Evolutionary conservation across 805 yeast genomes (phyloP), one percentile per base, ranked within the genome.

Genomic region (Saccharomycopsis babjevae): DNA sequence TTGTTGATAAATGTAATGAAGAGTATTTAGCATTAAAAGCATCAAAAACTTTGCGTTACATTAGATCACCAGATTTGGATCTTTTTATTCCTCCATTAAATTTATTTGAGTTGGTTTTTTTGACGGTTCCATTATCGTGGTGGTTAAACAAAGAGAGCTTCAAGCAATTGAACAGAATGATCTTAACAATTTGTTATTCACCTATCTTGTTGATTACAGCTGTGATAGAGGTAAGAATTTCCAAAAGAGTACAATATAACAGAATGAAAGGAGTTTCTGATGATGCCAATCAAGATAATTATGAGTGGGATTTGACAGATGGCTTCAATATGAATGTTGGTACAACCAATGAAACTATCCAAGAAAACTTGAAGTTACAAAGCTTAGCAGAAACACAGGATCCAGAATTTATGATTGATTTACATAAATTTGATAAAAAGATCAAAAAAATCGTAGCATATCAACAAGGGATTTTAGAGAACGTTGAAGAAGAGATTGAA

Each of bases 61-160:
- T 89, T 59, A 79, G 97, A 67, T 96, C 96, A 0, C 97, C 97
- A 0, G 97, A 90, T 73, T 85, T 83, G 60, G 84, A 87, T 68
- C 86, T 89, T 43, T 90, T 83, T 69, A 91, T 89, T 32, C 93
- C 97, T 5, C 97, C 97, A 5, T 79, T 89, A 65, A 90, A 90
- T 70, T 71, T 90, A 66, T 72, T 90, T 59, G 97, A 90, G 70
- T 58, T 85, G 1, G 54, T 82, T 5, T 67, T 84, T 5, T 69
- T 79, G 34, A 64, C 66, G 6, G 15, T 62, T 15, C 83, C 83
- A 38, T 20, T 80, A 11, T 78, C 79, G 58, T 67, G 75, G 71
- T 72, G 76, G 71, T 63, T 75, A 63, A 60, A 69, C 57, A 66
- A 66, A 59, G 39, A 58, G 28, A 66, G 71, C 20, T 78, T 71